Conservation (phyloP, 768 basidiomycete species). For the Leucocoprinus birnbaumii region DNA sequence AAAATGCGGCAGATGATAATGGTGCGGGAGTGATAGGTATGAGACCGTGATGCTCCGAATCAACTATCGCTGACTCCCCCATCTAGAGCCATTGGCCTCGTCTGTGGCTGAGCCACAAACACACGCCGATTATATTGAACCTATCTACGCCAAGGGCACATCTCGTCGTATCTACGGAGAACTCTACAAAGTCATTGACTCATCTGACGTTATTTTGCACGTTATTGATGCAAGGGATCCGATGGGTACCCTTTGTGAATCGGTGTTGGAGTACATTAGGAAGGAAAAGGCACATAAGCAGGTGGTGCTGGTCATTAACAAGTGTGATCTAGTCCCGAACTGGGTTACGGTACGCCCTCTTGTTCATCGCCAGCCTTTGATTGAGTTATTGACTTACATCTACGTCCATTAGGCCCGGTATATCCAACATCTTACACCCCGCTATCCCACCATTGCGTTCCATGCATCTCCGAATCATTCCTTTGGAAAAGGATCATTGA, state of each 20-base stretch:
- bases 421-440: slow-evolving; percentile 91
- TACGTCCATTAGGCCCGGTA: slow-evolving; percentile 72
- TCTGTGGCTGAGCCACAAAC: slow-evolving; percentile 52
- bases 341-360: slow-evolving; percentile 90
- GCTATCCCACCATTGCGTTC: slow-evolving; percentile 96
- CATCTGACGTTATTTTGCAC: slow-evolving; percentile 94
- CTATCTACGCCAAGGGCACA: slow-evolving; percentile 94
- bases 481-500: slow-evolving; percentile 97
- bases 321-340: slow-evolving; percentile 96
- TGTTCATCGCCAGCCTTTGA: background rate
- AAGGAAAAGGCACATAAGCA: slow-evolving; percentile 99
- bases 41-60: slow-evolving; percentile 4
- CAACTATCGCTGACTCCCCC: background rate
- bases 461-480: slow-evolving; percentile 99
- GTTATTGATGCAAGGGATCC: slow-evolving; percentile 96
- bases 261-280: slow-evolving; percentile 86
- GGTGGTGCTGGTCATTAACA: slow-evolving; percentile 94
- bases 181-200: slow-evolving; percentile 98
- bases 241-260: slow-evolving; percentile 91
- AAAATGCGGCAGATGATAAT: slow-evolving; percentile 33
- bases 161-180: slow-evolving; percentile 96
- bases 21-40: slow-evolving; percentile 46
- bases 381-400: background rate
- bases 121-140: slow-evolving; percentile 81
- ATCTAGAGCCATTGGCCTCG: slow-evolving; percentile 45